phyloP scores from a whole-genome alignment of 495 filamentous ascomycete genomes.

The Jackrogersella minutella region DNA sequence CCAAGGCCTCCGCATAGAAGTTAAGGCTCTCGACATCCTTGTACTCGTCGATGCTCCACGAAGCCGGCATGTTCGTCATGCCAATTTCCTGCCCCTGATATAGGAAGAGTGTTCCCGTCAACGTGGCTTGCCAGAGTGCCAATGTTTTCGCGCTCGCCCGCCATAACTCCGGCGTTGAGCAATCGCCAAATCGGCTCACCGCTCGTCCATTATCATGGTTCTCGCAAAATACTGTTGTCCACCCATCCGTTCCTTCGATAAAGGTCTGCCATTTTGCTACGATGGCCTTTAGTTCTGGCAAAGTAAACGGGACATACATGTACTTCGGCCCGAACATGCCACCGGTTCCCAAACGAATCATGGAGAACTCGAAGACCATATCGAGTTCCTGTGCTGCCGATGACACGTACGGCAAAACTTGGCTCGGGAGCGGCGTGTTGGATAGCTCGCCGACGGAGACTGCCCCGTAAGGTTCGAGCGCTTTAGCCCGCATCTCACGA shows the following conservation, averaged over 20 bases:
- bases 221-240: slow-evolving; percentile 77
- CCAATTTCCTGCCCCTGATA: slow-evolving; percentile 83
- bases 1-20: slow-evolving; percentile 61
- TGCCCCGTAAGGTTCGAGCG: slow-evolving; percentile 72
- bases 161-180: slow-evolving; percentile 57
- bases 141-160: slow-evolving; percentile 67
- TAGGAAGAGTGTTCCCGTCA: slow-evolving; percentile 74
- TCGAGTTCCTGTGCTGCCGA: slow-evolving; percentile 67
- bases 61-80: slow-evolving; percentile 72
- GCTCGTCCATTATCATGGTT: slow-evolving; percentile 76
- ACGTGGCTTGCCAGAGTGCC: slow-evolving; percentile 63
- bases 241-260: slow-evolving; percentile 73
- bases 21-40: slow-evolving; percentile 75
- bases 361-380: slow-evolving; percentile 82
- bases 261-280: slow-evolving; percentile 71
- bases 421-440: slow-evolving; percentile 62
- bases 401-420: slow-evolving; percentile 68
- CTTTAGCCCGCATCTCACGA: slow-evolving; percentile 63
- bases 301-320: slow-evolving; percentile 53
- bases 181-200: slow-evolving; percentile 65
- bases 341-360: slow-evolving; percentile 64
- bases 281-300: slow-evolving; percentile 65
- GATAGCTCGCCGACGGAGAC: slow-evolving; percentile 79
- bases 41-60: slow-evolving; percentile 73
- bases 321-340: slow-evolving; percentile 47